Evolutionary conservation across 495 filamentous ascomycete genomes (phyloP), one percentile per base, ranked within the genome.

Genomic region (Daldinia childiae): DNA sequence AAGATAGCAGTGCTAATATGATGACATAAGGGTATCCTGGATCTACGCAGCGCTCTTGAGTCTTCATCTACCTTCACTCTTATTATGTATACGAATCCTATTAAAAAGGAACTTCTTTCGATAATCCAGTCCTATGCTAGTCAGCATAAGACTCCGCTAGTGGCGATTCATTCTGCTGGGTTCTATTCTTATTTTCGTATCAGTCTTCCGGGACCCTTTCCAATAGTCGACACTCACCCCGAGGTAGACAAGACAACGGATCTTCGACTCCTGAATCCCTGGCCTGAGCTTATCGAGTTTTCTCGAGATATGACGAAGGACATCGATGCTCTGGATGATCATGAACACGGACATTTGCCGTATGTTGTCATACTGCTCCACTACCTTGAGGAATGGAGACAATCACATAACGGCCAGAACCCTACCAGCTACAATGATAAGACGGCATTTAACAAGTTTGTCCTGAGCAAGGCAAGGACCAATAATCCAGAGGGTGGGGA

Each of bases 151-250:
- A 91, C 91, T 43, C 94, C 94, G 12, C 81, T 95, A 14, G 86
- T 98, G 62, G 91, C 95, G 64, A 84, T 92, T 30, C 93, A 96
- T 75, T 97, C 90, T 24, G 85, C 93, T 34, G 95, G 95, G 4
- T 98, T 97, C 82, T 93, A 92, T 77, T 91, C 93, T 2, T 90
- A 90, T 38, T 95, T 98, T 78, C 90, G 89, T 3, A 83, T 95
- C 64, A 86, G 87, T 72, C 86, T 97, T 17, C 91, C 92, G 4
- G 82, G 87, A 19, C 87, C 87, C 8, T 98, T 96, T 70, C 93
- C 93, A n/a, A 93, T 98, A 72, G 92, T 98, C 73, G 94, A 99
- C 77, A 97, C 95, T 27, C 95, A 99, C 73, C 95, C 96, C 1
- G 94, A 97, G 65, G 90, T 92, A 27, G 90, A 92, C 45, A 87